A percentile compares a stretch with the other conserved stretches of the same genome.
Evolutionary conservation across 2,329 filamentous ascomycete genomes (phyloP).

Genomic region (Nemania diffusa): DNA sequence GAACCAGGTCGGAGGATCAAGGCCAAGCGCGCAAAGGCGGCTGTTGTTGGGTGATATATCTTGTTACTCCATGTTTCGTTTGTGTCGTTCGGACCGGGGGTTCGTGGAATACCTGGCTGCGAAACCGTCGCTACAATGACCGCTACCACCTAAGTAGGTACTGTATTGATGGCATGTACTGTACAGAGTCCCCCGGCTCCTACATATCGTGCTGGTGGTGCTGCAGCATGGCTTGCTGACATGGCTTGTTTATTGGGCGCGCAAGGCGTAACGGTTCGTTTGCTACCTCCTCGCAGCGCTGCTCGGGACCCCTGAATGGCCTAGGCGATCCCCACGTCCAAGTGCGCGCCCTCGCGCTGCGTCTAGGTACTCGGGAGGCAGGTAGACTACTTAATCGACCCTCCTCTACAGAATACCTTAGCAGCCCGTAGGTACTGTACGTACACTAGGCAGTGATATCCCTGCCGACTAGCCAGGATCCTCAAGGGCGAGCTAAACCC

Average conservation of each 20-base stretch:
- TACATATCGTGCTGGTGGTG: constrained; percentile 13
- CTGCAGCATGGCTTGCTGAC: constrained; percentile 25
- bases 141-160: background rate
- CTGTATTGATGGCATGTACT: background rate
- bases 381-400: too few species aligned
- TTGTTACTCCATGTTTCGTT: constrained; percentile 33
- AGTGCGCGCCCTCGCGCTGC: background rate
- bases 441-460: background rate
- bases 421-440: background rate
- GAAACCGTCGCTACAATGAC: constrained; percentile 15
- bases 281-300: constrained; percentile 14
- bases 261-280: constrained; percentile 31
- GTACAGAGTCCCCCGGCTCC: background rate
- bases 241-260: constrained; percentile 31
- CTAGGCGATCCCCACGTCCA: constrained; percentile 15
- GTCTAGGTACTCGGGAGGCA: too few species aligned
- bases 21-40: constrained; percentile 42
- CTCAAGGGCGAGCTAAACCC: constrained; percentile 27
- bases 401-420: too few species aligned
- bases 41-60: constrained; percentile 44
- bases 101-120: constrained; percentile 26
- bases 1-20: constrained; percentile 37
- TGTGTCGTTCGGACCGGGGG: constrained; percentile 27
- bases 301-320: constrained; percentile 26
- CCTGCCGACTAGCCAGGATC: constrained; percentile 20